These are phyloP conservation scores for Tricholoma bakamatsutake DNA, from an alignment of 768 basidiomycete genomes.

Conservation along the genomic window DNA sequence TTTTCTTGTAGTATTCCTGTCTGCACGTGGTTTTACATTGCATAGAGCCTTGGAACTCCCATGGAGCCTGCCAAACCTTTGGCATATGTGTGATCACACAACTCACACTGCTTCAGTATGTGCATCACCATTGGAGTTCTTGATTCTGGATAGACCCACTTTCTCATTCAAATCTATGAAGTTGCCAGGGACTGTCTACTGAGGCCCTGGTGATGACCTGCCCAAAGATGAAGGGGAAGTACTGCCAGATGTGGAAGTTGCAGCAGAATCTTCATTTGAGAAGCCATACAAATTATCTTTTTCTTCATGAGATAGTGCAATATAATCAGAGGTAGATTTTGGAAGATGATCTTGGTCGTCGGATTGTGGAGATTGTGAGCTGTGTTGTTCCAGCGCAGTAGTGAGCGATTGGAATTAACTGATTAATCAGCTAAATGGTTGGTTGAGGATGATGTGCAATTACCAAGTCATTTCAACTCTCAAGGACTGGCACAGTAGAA, in stretches of 20 bases:
- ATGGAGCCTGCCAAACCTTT: not conserved
- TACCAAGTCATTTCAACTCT: too few species aligned
- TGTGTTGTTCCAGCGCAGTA: conserved; percentile 47
- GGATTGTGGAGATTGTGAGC: conserved; percentile 20
- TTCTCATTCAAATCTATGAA: conserved; percentile 61
- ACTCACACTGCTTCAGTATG: conserved; percentile 9
- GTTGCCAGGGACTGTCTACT: conserved; percentile 39
- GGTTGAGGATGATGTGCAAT: too few species aligned
- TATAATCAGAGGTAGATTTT: conserved; percentile 10
- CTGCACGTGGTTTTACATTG: not conserved
- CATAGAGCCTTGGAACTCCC: not conserved
- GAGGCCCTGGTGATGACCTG: conserved; percentile 12
- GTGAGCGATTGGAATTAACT: conserved; percentile 34
- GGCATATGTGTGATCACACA: conserved; percentile 8
- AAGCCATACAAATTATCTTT: conserved; percentile 1
- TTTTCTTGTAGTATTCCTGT: not conserved
- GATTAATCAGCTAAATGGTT: too few species aligned
- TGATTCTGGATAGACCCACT: conserved; percentile 46
- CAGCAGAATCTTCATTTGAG: conserved; percentile 10
- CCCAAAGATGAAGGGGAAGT: not conserved
- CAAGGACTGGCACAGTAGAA: too few species aligned
- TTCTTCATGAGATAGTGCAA: conserved; percentile 3
- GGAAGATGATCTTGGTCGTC: conserved; percentile 26
- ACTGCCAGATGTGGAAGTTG: conserved; percentile 5
- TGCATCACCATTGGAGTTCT: conserved; percentile 13